Base-by-base conservation (phyloP, 2,329 filamentous ascomycete species). In the Aschersonia sp. region DNA sequence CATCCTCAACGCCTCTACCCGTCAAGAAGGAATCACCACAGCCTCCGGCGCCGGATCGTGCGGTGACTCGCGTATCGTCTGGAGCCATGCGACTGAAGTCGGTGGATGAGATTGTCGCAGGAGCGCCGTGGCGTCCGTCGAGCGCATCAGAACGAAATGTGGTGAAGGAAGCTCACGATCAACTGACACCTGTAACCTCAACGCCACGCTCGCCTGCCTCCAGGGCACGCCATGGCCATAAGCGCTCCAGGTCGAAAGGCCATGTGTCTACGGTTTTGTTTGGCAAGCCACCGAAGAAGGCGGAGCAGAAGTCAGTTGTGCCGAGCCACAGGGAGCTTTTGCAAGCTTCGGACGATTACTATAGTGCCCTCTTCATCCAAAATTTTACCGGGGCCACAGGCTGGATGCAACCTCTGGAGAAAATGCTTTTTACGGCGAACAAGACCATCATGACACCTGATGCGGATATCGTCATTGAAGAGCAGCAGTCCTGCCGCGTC, bases 361-460 rank as follows among this genome's bases (percentile, higher is more conserved):
- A 81, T 52, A 78, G 74, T 9, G 77, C 79, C 4, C 66, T 77
- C 44, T 82, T 80, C 50, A 69, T 80, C 4, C 74, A 79, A 48
- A 73, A 74, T 35, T 77, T 77, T 56, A 68, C 75, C 43, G 64
- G 72, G 53, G 68, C 70, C 47, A 70, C 73, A 44, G 72, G 70
- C 46, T 79, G 77, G 70, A 78, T 80, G 69, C 78, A 78, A 48
- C 72, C 75, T 0, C 66, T 82, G 6, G 78, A 85, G 49, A 82
- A 86, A 42, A 74, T 97, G 0, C 70, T 97, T 3, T 77, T 82
- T 48, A 84, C 86, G 43, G 86, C 89, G 4, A 85, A 89, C 59
- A 98, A 98, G 62, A 94, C 89, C 0, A 71, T 97, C 9, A 89
- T 84, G 2, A 97, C 91, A 0, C 73, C 82, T 1, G 89, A 96